Evolutionary conservation across 768 basidiomycete species (phyloP).

Genomic region (Phylloporus scabripes): DNA sequence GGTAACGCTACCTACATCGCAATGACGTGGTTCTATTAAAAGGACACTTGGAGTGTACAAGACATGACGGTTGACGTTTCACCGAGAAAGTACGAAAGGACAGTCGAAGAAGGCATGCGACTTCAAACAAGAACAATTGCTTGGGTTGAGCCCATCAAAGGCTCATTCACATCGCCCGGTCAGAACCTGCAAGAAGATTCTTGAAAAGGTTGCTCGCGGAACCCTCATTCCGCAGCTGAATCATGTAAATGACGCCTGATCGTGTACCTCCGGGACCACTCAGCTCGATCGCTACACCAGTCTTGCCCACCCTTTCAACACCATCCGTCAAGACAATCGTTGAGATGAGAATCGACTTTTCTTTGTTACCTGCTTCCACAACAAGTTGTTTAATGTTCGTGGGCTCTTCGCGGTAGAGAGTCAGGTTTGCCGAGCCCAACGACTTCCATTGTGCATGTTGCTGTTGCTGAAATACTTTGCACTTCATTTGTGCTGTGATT

Average conservation of each 20-base stretch:
- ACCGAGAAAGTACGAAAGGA: neutral
- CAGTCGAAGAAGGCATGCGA: neutral
- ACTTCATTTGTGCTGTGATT: slow-evolving; percentile 90
- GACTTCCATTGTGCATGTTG: slow-evolving; percentile 98
- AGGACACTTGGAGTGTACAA: slow-evolving; percentile 12
- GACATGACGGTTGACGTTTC: neutral
- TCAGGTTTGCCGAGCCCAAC: slow-evolving; percentile 80
- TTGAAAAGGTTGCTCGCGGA: slow-evolving; percentile 83
- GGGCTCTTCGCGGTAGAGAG: slow-evolving; percentile 78
- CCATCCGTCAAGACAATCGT: slow-evolving; percentile 96
- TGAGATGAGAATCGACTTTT: slow-evolving; percentile 77
- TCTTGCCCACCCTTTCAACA: slow-evolving; percentile 97
- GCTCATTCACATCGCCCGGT: slow-evolving; percentile 42
- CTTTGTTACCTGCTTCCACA: slow-evolving; percentile 77
- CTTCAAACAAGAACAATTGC: neutral
- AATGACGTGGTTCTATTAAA: slow-evolving; percentile 3
- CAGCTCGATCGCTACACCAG: slow-evolving; percentile 93
- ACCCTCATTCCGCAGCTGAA: slow-evolving; percentile 87
- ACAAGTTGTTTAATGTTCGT: slow-evolving; percentile 95
- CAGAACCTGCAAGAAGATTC: slow-evolving; percentile 81
- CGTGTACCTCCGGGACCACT: slow-evolving; percentile 80
- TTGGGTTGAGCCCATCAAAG: neutral
- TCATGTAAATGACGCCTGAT: slow-evolving; percentile 96
- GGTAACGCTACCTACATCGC: slow-evolving; percentile 10
- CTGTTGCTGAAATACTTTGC: slow-evolving; percentile 95